Evolutionary conservation across 495 filamentous ascomycete species (phyloP).

Genomic region (Friedmanniomyces endolithicus): DNA sequence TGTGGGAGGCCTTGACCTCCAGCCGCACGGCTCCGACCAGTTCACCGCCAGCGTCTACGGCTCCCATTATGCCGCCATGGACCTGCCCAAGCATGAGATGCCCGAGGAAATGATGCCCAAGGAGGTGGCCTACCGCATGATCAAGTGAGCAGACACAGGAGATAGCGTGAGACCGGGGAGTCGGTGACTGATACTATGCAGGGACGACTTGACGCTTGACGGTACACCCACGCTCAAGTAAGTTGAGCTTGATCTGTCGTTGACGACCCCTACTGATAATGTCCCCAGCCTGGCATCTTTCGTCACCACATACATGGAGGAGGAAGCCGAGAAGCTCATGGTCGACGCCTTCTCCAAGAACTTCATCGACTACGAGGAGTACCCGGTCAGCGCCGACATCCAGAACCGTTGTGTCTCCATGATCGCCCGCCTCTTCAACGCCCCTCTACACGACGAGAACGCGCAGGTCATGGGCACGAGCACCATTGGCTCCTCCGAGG

Average conservation of each 20-base stretch:
- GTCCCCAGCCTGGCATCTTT: constrained; percentile 54
- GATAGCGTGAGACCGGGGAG: background rate
- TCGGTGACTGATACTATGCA: background rate
- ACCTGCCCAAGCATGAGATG: constrained; percentile 73
- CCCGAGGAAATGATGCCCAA: constrained; percentile 81
- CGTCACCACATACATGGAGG: constrained; percentile 82
- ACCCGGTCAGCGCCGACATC: constrained; percentile 78
- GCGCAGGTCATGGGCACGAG: constrained; percentile 66
- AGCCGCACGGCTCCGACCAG: constrained; percentile 42
- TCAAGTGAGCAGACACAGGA: constrained; percentile 40
- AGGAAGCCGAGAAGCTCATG: constrained; percentile 87
- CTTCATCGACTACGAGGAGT: constrained; percentile 76
- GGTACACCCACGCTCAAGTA: constrained; percentile 83
- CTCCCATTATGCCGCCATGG: constrained; percentile 61
- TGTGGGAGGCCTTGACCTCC: constrained; percentile 38
- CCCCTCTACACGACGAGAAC: constrained; percentile 39
- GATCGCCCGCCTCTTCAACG: constrained; percentile 81
- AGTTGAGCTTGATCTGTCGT: constrained; percentile 20
- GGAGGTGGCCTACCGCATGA: constrained; percentile 86
- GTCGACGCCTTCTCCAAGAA: constrained; percentile 78
- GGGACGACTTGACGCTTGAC: constrained; percentile 75
- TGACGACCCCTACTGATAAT: constrained; percentile 2
- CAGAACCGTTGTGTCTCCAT: constrained; percentile 87
- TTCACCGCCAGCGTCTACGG: constrained; percentile 75
- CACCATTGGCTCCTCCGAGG: constrained; percentile 76